Evolutionary conservation across 352 stramenopile species (phyloP), one percentile per base, ranked within the genome.

Genomic region (Paralagenidium karlingii): DNA sequence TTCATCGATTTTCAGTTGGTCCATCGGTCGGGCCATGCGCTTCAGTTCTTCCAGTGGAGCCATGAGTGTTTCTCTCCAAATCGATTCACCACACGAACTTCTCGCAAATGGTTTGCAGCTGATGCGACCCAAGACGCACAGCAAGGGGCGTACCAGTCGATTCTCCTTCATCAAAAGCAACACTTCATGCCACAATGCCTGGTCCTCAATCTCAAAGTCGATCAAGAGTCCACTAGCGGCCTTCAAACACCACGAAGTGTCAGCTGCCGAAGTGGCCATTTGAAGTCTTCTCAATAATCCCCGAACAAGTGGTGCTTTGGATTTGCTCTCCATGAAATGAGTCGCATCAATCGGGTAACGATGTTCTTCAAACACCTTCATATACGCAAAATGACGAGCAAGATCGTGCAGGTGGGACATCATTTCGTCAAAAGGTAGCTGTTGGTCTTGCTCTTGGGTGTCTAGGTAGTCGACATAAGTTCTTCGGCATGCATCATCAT

Each of bases 361-460:
- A 18, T 68, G 61, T 29, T 76, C 68, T 47, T 82, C 68, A 43
- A 82, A 68, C 9, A 20, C 21, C 10, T 71, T 31, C 58, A 80
- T 61, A 22, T 78, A 58, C 2, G 39, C 45, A 16, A 45, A 73
- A 31, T 64, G 45, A 13, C 53, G 60, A 10, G 48, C 52, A 37
- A 55, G 65, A 1, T 51, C 29, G 13, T 68, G 16, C 1, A 73
- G 28, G 18, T 76, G 56, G 11, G 52, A 53, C 20, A 75, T 43
- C n/a, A 68, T 58, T 2, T 21, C 11, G 1, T 56, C 33, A 1
- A 34, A 28, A 36, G 26, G 39, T 54, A 5, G 40, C 32, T n/a
- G n/a, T n/a, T n/a, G n/a, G n/a, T n/a, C n/a, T n/a, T n/a, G n/a
- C n/a, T n/a, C n/a, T n/a, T n/a, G n/a, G n/a, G n/a, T n/a, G n/a